Conservation (phyloP, 2,329 filamentous ascomycete species). For the Aspergillus sp. region DNA sequence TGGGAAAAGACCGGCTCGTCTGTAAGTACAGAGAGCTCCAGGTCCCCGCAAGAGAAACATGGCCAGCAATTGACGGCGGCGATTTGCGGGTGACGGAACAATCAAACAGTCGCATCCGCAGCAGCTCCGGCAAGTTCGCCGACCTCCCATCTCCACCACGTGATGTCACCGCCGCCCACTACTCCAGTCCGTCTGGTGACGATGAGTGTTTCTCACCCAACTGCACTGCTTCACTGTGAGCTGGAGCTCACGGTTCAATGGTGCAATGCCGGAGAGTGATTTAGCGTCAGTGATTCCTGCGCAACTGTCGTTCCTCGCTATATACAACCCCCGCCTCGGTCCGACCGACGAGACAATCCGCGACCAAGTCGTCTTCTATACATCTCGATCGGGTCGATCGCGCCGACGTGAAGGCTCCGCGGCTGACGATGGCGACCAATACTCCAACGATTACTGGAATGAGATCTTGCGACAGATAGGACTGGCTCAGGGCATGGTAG, state of each 20-base stretch:
- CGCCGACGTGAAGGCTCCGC: conserved; percentile 22
- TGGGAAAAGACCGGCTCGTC: conserved; percentile 13
- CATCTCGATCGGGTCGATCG: conserved; percentile 53
- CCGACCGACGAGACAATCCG: conserved; percentile 70
- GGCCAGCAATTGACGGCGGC: conserved; percentile 8
- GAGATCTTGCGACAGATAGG: conserved; percentile 90
- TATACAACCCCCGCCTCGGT: conserved; percentile 88
- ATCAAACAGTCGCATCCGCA: conserved; percentile 7
- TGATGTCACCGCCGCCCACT: conserved; percentile 35
- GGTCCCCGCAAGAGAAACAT: conserved; percentile 31
- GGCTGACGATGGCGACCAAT: conserved; percentile 29
- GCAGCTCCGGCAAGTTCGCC: conserved; percentile 17
- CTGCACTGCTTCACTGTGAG: conserved; percentile 15
- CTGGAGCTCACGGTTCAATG: conserved; percentile 17
- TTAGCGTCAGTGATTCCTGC: conserved; percentile 64
- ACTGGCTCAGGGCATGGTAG: conserved; percentile 93
- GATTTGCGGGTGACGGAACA: neutral
- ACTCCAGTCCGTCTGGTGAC: conserved; percentile 19
- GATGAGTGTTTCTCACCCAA: neutral
- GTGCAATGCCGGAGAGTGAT: conserved; percentile 45
- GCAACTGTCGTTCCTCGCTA: conserved; percentile 84
- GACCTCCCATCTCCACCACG: conserved; percentile 24
- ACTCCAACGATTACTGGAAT: conserved; percentile 68
- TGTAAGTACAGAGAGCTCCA: conserved; percentile 26
- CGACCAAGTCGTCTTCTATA: conserved; percentile 92